Percentiles rank a stretch among this genome's conserved stretches.
Conservation (phyloP, 1,139 yeast species). For the Hansenula anomala region DNA sequence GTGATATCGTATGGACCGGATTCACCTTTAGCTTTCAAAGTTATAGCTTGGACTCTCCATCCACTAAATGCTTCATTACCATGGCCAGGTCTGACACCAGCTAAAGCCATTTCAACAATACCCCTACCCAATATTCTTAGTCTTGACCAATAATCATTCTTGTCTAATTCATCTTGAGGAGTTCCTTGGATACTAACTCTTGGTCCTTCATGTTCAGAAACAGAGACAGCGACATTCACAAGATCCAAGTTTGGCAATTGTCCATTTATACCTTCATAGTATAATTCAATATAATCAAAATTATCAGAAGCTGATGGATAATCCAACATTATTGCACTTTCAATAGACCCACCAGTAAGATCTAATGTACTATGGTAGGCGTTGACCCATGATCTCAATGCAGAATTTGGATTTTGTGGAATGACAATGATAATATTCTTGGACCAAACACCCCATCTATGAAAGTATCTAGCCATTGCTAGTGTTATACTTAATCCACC, state of each 20-base stretch:
- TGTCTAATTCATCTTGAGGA: conserved; percentile 38
- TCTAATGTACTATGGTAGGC: conserved; percentile 88
- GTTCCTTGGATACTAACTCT: conserved; percentile 64
- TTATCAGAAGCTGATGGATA: conserved; percentile 63
- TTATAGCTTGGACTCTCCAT: conserved; percentile 91
- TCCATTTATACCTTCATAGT: conserved; percentile 89
- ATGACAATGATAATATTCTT: conserved; percentile 86
- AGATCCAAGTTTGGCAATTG: conserved; percentile 92
- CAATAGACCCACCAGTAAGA: conserved; percentile 92
- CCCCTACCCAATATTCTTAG: conserved; percentile 60
- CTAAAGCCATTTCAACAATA: conserved; percentile 57
- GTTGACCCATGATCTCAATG: conserved; percentile 86
- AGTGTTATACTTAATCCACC: conserved; percentile 78
- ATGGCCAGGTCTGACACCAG: conserved; percentile 57
- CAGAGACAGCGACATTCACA: conserved; percentile 70
- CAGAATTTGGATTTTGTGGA: conserved; percentile 65
- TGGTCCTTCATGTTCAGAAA: conserved; percentile 72
- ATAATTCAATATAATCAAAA: conserved; percentile 69
- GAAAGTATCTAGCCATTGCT: conserved; percentile 74
- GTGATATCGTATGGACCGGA: conserved; percentile 69
- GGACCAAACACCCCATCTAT: conserved; percentile 90
- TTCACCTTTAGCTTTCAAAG: conserved; percentile 63
- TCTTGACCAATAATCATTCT: conserved; percentile 43
- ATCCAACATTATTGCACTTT: conserved; percentile 85
- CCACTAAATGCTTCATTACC: conserved; percentile 94